Conservation (phyloP, 179 eudicot genomes). For the Beta lomatogona region DNA sequence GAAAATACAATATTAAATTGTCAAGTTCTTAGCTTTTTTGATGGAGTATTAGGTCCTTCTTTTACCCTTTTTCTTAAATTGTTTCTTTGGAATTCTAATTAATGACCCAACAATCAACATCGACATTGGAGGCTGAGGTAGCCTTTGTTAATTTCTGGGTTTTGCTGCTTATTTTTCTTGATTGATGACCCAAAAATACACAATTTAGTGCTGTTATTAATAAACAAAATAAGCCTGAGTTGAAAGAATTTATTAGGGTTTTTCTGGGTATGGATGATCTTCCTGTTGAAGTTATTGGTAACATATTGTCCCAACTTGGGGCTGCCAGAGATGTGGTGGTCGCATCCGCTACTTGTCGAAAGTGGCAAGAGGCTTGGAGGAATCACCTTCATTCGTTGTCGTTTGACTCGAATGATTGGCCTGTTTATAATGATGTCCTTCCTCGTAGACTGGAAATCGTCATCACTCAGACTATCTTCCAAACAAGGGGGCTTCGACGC, state of each 20-base stretch:
- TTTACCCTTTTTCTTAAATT: too few species aligned
- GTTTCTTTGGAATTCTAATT: too few species aligned
- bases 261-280: conserved; percentile 8
- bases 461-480: conserved; percentile 64
- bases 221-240: too few species aligned
- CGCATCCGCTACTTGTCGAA: conserved; percentile 17
- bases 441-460: conserved; percentile 50
- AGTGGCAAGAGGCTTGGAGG: conserved; percentile 17
- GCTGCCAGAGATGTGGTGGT: conserved; percentile 14
- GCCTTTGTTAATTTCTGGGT: not conserved
- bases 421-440: conserved; percentile 44
- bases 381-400: conserved; percentile 11
- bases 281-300: conserved; percentile 21
- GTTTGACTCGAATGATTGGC: conserved; percentile 40
- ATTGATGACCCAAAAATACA: too few species aligned
- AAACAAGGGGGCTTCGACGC: conserved; percentile 55
- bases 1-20: not conserved
- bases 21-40: not conserved
- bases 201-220: too few species aligned
- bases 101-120: too few species aligned
- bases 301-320: conserved; percentile 17
- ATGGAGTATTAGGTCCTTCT: not conserved
- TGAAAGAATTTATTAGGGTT: not conserved
- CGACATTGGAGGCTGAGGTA: not conserved
- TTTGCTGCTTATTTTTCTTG: not conserved